phyloP scores from a whole-genome alignment of 2,329 filamentous ascomycete genomes.

The Phyllosticta capitalensis region DNA sequence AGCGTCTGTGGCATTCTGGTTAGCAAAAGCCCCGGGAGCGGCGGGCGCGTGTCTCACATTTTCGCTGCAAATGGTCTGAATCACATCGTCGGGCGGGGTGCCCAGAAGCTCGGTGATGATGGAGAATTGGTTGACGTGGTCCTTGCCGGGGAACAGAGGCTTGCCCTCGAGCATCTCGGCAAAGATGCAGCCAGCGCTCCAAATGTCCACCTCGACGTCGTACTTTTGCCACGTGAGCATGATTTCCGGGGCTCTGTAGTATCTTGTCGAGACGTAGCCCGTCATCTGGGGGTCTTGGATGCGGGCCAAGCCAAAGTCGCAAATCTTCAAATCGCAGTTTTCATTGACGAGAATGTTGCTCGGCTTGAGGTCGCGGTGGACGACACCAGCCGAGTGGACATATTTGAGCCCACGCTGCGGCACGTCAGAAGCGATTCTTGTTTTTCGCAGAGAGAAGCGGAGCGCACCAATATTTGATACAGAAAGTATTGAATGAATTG shows the following conservation, averaged over 20 bases:
- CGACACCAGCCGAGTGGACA: slow-evolving; percentile 94
- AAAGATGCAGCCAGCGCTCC: slow-evolving; percentile 98
- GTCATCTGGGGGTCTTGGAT: slow-evolving; percentile 99
- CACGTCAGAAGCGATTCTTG: slow-evolving; percentile 16
- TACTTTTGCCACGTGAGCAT: slow-evolving; percentile 99
- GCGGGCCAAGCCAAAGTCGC: slow-evolving; percentile 93
- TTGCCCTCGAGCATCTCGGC: slow-evolving; percentile 99
- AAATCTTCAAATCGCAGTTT: slow-evolving; percentile 99
- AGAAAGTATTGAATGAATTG: slow-evolving; percentile 99
- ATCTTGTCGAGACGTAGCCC: slow-evolving; percentile 95
- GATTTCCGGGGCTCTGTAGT: slow-evolving; percentile 97
- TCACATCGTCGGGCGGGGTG: slow-evolving; percentile 95
- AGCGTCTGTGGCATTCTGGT: slow-evolving; percentile 54
- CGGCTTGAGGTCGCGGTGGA: slow-evolving; percentile 94
- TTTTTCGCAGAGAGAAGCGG: slow-evolving; percentile 1
- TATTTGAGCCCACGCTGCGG: slow-evolving; percentile 90
- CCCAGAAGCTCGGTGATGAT: slow-evolving; percentile 98
- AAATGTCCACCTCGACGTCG: slow-evolving; percentile 97
- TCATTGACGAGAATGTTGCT: slow-evolving; percentile 99
- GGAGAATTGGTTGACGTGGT: slow-evolving; percentile 98
- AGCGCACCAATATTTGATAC: slow-evolving; percentile 89
- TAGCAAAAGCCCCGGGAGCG: slow-evolving; percentile 13
- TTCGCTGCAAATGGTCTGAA: slow-evolving; percentile 96
- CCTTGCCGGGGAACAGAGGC: slow-evolving; percentile 95
- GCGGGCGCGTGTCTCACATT: slow-evolving; percentile 53